Evolutionary conservation across 768 basidiomycete genomes (phyloP).

Genomic region (Agrocybe praecox): DNA sequence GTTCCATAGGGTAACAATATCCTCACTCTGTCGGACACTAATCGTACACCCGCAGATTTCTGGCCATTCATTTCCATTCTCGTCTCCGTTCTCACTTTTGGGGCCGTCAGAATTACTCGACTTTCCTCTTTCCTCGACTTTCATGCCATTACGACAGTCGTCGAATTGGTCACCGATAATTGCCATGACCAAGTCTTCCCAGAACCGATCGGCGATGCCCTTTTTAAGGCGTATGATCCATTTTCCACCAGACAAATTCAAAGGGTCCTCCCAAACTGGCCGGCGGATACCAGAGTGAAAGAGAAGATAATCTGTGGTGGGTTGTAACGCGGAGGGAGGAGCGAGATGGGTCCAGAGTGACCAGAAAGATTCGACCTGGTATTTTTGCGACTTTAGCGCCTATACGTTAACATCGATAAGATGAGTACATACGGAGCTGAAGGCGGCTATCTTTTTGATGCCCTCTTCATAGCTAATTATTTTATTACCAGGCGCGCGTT

Average conservation of each 20-base stretch:
- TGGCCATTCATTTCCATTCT: conserved; percentile 55
- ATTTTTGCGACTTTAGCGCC: conserved; percentile 5
- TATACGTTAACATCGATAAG: not conserved
- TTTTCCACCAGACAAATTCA: conserved; percentile 87
- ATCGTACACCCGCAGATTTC: conserved; percentile 96
- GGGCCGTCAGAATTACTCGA: conserved; percentile 27
- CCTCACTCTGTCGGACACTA: conserved; percentile 90
- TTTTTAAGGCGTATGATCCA: conserved; percentile 95
- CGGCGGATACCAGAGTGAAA: conserved; percentile 85
- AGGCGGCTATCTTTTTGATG: conserved; percentile 89
- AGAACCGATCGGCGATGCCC: conserved; percentile 86
- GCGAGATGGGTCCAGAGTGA: conserved; percentile 90
- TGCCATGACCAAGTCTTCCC: conserved; percentile 88
- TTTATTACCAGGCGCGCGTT: conserved; percentile 88
- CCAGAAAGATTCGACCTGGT: conserved; percentile 93
- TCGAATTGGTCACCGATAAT: conserved; percentile 92
- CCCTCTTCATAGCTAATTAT: conserved; percentile 92
- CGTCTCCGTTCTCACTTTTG: conserved; percentile 41
- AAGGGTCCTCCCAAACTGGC: conserved; percentile 95
- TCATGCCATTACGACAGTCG: conserved; percentile 45
- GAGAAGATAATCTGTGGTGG: conserved; percentile 93
- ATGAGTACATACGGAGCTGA: conserved; percentile 69
- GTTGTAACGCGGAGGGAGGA: conserved; percentile 79
- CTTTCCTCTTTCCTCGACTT: conserved; percentile 26
- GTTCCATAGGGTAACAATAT: conserved; percentile 94